Base-by-base conservation (phyloP, 306 rosid genomes). In the Myrica gale region DNA sequence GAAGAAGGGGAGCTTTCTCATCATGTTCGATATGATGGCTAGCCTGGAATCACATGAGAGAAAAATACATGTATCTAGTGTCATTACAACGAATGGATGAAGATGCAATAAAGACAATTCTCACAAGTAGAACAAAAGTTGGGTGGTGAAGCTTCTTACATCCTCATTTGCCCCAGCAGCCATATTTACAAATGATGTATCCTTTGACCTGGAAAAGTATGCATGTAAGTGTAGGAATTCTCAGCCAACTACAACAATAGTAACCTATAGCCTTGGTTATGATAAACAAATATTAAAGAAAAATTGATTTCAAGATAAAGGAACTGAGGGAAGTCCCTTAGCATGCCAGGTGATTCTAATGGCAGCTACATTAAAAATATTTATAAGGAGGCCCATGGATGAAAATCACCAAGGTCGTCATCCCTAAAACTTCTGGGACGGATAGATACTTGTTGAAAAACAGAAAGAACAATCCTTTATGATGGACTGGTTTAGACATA, bases 81-180 rank as follows among this genome's bases (percentile, higher is more conserved):
- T 26, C 32, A 65, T 8, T 41, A 7, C 26, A 41, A 10, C 3
- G 8, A 65, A 65, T 65, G 12, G 39, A 16, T 65, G 16, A 39
- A 65, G 15, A 16, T 41, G 48, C 5, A 65, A 41, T 3, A 7
- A 39, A 43, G 11, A n/a, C 70, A 4, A n/a, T 65, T 65, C 47
- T 41, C 47, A 41, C 23, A 42, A 42, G 42, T 65, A 65, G 41
- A 41, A 65, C 15, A 65, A 41, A 62, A 65, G 42, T 39, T 48
- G 16, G 23, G 17, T 15, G 50, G 23, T 65, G 50, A 41, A 65
- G 48, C 7, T 65, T 41, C 70, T 65, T 65, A 65, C 70, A 42
- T 65, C 70, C 10, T 65, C 70, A 65, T 17, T 65, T 65, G 70
- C 70, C 21, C 70, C 70, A 17, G 70, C 70, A 16, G 70, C 70